Conservation (phyloP, 768 basidiomycete species). For the Mycena rebaudengoi region DNA sequence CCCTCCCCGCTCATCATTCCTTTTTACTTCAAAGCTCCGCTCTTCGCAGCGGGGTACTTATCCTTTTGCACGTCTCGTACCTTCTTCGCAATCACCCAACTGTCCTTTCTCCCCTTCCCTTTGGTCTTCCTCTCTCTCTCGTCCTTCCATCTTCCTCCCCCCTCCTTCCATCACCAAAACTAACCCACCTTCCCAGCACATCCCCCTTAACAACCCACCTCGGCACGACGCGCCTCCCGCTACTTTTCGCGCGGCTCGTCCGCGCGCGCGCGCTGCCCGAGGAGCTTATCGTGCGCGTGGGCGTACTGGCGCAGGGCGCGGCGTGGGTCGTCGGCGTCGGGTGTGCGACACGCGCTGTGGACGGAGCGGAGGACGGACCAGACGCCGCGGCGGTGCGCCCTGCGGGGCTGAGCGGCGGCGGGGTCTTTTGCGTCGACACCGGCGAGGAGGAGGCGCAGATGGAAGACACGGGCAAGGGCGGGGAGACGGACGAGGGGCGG, state of each 20-base stretch:
- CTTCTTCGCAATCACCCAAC: too few species aligned
- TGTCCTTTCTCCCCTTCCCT: too few species aligned
- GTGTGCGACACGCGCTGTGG: too few species aligned
- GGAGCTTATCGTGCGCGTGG: slow-evolving; percentile 26
- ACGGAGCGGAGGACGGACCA: too few species aligned
- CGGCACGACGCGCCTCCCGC: slow-evolving; percentile 15
- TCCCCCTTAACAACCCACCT: not conserved
- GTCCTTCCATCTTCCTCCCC: not conserved
- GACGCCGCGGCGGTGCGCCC: too few species aligned
- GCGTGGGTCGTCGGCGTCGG: too few species aligned
- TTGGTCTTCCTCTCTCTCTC: not conserved
- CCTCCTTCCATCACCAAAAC: not conserved
- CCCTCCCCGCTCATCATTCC: too few species aligned
- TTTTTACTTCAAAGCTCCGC: too few species aligned
- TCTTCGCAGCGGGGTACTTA: too few species aligned
- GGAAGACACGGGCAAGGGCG: too few species aligned
- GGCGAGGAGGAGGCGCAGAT: not conserved
- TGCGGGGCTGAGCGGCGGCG: too few species aligned
- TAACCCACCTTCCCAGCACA: not conserved
- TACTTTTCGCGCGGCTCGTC: slow-evolving; percentile 18
- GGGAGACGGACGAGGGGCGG: not conserved
- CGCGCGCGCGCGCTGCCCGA: slow-evolving; percentile 23
- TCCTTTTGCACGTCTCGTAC: too few species aligned
- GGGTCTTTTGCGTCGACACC: not conserved
- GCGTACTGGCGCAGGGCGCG: slow-evolving; percentile 20